A percentile compares a stretch with the other conserved stretches of the same genome.
Conservation (phyloP, 2,329 filamentous ascomycete genomes). For the Paecilomyces sp. region DNA sequence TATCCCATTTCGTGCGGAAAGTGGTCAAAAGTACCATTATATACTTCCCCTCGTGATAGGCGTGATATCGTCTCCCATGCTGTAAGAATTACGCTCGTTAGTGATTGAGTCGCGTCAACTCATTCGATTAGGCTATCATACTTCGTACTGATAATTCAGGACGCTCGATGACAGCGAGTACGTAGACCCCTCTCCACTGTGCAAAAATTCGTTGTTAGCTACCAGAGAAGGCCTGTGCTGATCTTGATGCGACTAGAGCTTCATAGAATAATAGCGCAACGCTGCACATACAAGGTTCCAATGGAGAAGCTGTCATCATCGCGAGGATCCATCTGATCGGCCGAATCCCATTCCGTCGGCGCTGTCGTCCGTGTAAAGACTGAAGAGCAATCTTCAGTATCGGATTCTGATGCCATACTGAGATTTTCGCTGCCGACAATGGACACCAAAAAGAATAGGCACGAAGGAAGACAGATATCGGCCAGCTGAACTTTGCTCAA, state of each 20-base stretch:
- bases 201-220: not conserved
- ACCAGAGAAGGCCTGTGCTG: not conserved
- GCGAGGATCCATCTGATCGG: not conserved
- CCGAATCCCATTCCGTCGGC: constrained; percentile 6
- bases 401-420: not conserved
- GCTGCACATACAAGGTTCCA: constrained; percentile 5
- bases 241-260: not conserved
- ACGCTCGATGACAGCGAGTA: constrained; percentile 8
- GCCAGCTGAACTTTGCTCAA: not conserved
- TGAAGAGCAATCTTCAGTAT: not conserved
- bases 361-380: constrained; percentile 2
- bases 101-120: not conserved
- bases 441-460: not conserved
- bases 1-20: not conserved
- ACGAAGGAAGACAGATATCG: not conserved
- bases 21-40: constrained; percentile 7
- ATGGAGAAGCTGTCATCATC: constrained; percentile 6
- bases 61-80: constrained; percentile 10
- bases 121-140: not conserved
- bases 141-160: constrained; percentile 9
- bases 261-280: not conserved
- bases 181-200: constrained; percentile 6
- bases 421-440: not conserved
- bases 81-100: not conserved
- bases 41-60: constrained; percentile 10